Base-by-base conservation (phyloP, 768 basidiomycete species). In the Suillus tomentosus region DNA sequence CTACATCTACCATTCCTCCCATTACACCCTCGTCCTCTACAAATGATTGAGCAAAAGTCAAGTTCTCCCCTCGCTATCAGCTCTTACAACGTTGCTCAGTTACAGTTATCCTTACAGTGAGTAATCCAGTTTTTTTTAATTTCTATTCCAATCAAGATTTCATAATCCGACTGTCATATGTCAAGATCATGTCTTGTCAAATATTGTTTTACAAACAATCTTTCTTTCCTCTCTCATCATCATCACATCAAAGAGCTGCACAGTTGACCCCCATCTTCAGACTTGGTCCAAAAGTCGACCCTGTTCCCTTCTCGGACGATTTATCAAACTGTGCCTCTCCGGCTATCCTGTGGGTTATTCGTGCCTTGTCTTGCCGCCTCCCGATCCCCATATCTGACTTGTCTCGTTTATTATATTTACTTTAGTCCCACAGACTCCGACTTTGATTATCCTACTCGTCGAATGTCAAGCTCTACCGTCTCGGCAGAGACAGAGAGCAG, bases 391-490 rank as follows among this genome's bases (percentile, higher is more conserved):
- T 69, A 62, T 61, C 67, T 66, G 48, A 61, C 48, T 59, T 43
- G 31, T 31, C 17, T 64, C 36, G 34, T 55, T 65, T 62, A 61
- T 62, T 43, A 56, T 66, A 64, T 59, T 67, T 61, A 62, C 61
- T 59, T 45, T 56, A 82, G 80, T 70, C 70, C 79, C 65, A 72
- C 78, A 59, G 79, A 82, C 54, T 69, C 81, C 66, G 85, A 83
- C 74, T 71, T 85, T 67, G 85, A 86, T 76, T 86, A 89, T 54
- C 39, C 71, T 65, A 67, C 67, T 63, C 83, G 90, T 72, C 88
- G 90, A 72, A 92, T 93, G 91, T 92, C 91, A 76, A 82, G 84
- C 74, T 90, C 88, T 67, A 87, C 86, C 59, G 82, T 85, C 64
- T 91, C 90, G 17, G 81, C 83, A 45, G 89, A 90, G 78, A 80